These are phyloP conservation scores for Amyloporia xantha DNA, from an alignment of 768 basidiomycete species.

Conservation along the genomic window DNA sequence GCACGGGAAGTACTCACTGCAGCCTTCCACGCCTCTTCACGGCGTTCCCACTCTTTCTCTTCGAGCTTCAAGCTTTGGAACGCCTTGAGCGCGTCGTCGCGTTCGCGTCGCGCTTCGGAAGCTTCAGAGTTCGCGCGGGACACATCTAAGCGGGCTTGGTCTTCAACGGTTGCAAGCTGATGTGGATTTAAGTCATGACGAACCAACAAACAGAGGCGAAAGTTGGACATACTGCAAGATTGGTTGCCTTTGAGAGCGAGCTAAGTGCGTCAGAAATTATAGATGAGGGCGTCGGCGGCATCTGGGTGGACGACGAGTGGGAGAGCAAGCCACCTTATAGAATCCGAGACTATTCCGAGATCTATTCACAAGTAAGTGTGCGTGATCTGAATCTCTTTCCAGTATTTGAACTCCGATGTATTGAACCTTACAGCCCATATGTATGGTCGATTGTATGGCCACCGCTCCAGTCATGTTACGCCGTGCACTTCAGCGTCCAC, in stretches of 20 bases:
- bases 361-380: no score
- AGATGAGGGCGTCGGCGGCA: conserved; percentile 24
- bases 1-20: conserved; percentile 27
- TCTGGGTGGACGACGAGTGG: conserved; percentile 5
- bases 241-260: conserved; percentile 34
- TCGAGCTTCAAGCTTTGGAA: conserved; percentile 41
- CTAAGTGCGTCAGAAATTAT: conserved; percentile 36
- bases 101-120: conserved; percentile 42
- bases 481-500: not conserved
- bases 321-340: no score
- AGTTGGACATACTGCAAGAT: conserved; percentile 33
- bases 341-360: no score
- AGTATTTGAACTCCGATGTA: not conserved
- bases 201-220: no score
- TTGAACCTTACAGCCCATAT: no score
- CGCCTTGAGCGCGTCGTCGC: conserved; percentile 41
- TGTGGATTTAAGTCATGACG: no score
- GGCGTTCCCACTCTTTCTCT: conserved; percentile 42
- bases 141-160: conserved; percentile 48
- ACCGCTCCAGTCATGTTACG: no score
- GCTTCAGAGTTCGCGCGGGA: conserved; percentile 40
- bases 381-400: no score
- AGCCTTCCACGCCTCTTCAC: conserved; percentile 34
- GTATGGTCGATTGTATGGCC: no score
- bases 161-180: conserved; percentile 51